A percentile compares a stretch with the other conserved stretches of the same genome.
These are phyloP conservation scores for Botrytis paeoniae DNA, from an alignment of 2,329 filamentous ascomycete genomes.

Conservation along the genomic window DNA sequence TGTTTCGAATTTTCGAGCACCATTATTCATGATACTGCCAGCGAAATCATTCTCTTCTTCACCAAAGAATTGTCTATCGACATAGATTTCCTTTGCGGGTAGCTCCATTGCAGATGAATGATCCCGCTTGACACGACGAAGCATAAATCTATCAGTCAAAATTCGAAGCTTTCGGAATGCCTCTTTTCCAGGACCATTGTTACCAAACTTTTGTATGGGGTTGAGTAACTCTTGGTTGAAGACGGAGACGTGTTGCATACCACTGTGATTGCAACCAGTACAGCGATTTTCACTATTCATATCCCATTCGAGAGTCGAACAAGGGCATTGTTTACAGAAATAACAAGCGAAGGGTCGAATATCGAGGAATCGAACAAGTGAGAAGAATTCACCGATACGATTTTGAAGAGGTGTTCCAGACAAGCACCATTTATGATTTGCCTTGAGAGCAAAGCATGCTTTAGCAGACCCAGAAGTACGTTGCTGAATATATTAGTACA, in stretches of 20 bases:
- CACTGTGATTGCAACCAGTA: conserved; percentile 59
- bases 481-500: conserved; percentile 45
- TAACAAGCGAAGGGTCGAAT: conserved; percentile 88
- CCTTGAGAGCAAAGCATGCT: conserved; percentile 88
- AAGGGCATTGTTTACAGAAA: conserved; percentile 84
- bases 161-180: conserved; percentile 81
- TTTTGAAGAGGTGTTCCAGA: conserved; percentile 96
- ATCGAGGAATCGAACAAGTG: conserved; percentile 85
- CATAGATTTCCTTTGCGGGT: conserved; percentile 87
- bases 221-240: conserved; percentile 96
- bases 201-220: conserved; percentile 66
- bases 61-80: conserved; percentile 94
- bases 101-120: conserved; percentile 94
- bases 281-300: conserved; percentile 72
- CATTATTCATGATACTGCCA: conserved; percentile 90
- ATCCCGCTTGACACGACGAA: conserved; percentile 90
- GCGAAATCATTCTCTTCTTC: conserved; percentile 96
- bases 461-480: conserved; percentile 89
- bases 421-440: conserved; percentile 90
- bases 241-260: conserved; percentile 64
- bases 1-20: conserved; percentile 85
- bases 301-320: conserved; percentile 79
- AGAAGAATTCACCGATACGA: conserved; percentile 96
- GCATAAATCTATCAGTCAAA: conserved; percentile 91
- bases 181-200: conserved; percentile 57